Base-by-base conservation (phyloP, 192 early-diverging fungal genomes). In the Pilobolus umbonatus region DNA sequence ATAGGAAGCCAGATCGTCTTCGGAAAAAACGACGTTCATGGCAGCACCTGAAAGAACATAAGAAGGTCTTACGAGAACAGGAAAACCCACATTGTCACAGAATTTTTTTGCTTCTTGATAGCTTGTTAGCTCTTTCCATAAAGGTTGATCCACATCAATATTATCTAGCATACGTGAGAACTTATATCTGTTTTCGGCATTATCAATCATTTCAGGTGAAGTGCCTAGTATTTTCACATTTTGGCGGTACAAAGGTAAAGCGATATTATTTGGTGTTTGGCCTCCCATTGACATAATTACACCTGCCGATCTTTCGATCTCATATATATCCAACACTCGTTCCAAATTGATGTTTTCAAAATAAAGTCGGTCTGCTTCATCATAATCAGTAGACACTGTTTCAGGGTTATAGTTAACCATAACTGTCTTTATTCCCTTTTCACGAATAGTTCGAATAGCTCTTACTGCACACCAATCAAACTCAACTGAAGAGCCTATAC, bases 361-460 rank as follows among this genome's bases (percentile, higher is more conserved):
- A 82, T 99, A 99, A 29, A 99, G 84, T 43, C 93, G 82, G 67
- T 99, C 96, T 5, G 89, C 90, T 80, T 99, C 96, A 66, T 99
- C 96, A 57, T 92, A 99, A 79, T 99, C 96, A 7, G 96, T 99
- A 11, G 91, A 94, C n/a, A 99, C 96, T 3, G 96, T 98, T 71
- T 98, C 96, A 19, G 96, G 96, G 73, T 98, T 98, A 77, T 97
- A 98, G 84, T 98, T 98, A 64, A 98, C 78, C 96, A 98, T 98
- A 65, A 98, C 80, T 5, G 96, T 97, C 82, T 98, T 96, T 76
- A 86, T 76, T 21, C 85, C 82, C 61, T 80, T 79, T 40, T 85
- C 82, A 48, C 95, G 91, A 48, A 98, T 83, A 22, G 94, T 91
- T 54, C 95, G 92, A 55, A 98, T 96, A 40, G 92, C 91, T 35